Evolutionary conservation across 1,284 basidiomycete genomes (phyloP).

Genomic region (Ceratobasidium sp.): DNA sequence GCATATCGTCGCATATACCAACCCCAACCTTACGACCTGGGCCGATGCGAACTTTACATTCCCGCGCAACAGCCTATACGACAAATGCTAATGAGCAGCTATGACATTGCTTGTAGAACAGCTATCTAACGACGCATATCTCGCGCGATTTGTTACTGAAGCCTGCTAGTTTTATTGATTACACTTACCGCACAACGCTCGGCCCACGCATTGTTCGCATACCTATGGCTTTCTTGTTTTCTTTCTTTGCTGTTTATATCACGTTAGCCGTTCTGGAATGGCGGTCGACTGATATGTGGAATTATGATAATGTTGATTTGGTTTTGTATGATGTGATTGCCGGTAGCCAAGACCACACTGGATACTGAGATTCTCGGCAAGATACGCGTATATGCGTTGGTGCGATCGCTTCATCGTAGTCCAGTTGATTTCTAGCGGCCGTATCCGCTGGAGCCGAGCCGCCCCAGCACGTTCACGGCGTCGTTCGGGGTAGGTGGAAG

Average conservation of each 20-base stretch:
- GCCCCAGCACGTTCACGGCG: not conserved
- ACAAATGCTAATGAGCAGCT: conserved; percentile 60
- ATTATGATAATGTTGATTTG: conserved; percentile 22
- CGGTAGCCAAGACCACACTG: not conserved
- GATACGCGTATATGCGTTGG: not conserved
- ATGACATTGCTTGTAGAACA: not conserved
- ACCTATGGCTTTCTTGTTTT: conserved; percentile 7
- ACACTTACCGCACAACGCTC: conserved; percentile 18
- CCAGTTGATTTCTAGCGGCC: not conserved
- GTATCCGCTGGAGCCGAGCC: not conserved
- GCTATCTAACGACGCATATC: conserved; percentile 9
- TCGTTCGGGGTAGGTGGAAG: not conserved
- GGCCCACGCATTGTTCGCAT: conserved; percentile 31
- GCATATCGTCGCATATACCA: conserved; percentile 71
- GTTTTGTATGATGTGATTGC: not conserved
- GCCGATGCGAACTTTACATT: conserved; percentile 70
- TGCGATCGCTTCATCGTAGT: not conserved
- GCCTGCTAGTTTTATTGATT: conserved; percentile 17
- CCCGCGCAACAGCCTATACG: conserved; percentile 70
- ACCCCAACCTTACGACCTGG: conserved; percentile 82
- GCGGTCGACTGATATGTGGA: conserved; percentile 26
- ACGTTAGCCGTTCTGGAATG: conserved; percentile 1
- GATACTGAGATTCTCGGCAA: not conserved
- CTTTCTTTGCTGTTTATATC: conserved; percentile 1
- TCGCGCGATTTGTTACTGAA: conserved; percentile 19